phyloP scores from a whole-genome alignment of 768 basidiomycete genomes.

The Trametes elegans region DNA sequence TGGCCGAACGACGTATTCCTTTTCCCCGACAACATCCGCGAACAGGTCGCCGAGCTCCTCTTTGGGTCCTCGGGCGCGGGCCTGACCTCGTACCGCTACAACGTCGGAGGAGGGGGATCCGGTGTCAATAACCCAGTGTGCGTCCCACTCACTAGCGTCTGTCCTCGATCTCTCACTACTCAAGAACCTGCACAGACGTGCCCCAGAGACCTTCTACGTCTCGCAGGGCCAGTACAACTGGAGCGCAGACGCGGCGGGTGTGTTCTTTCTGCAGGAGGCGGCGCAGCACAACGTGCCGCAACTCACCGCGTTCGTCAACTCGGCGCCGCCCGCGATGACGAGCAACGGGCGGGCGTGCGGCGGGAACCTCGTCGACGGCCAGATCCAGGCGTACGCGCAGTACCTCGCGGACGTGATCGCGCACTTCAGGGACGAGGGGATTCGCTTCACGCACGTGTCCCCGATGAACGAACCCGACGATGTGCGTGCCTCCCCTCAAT shows the following conservation, averaged over 20 bases:
- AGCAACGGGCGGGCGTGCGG: slow-evolving; percentile 21
- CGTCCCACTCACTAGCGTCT: slow-evolving; percentile 36
- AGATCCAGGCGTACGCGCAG: slow-evolving; percentile 37
- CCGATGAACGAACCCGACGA: slow-evolving; percentile 36
- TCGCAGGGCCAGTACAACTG: slow-evolving; percentile 38
- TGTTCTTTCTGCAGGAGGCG: slow-evolving; percentile 41
- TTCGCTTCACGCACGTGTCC: slow-evolving; percentile 40
- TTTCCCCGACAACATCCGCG: slow-evolving; percentile 39
- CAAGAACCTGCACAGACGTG: slow-evolving; percentile 10
- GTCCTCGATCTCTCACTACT: slow-evolving; percentile 5
- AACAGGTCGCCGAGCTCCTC: slow-evolving; percentile 40
- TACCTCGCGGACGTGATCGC: slow-evolving; percentile 41
- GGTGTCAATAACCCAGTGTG: slow-evolving; percentile 39
- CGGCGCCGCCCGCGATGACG: slow-evolving; percentile 31
- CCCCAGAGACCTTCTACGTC: slow-evolving; percentile 1
- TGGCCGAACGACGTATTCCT: slow-evolving; percentile 43
- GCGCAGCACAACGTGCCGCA: slow-evolving; percentile 35
- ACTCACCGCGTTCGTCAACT: slow-evolving; percentile 44
- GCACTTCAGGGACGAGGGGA: slow-evolving; percentile 38
- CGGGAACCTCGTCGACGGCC: slow-evolving; percentile 15
- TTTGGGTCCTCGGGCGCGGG: slow-evolving; percentile 40
- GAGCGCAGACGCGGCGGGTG: slow-evolving; percentile 38
- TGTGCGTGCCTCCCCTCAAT: background rate
- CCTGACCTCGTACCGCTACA: slow-evolving; percentile 42
- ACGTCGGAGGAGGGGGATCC: slow-evolving; percentile 43